phyloP scores from a whole-genome alignment of 2,329 filamentous ascomycete species.

The Domatiomyces catenatus region DNA sequence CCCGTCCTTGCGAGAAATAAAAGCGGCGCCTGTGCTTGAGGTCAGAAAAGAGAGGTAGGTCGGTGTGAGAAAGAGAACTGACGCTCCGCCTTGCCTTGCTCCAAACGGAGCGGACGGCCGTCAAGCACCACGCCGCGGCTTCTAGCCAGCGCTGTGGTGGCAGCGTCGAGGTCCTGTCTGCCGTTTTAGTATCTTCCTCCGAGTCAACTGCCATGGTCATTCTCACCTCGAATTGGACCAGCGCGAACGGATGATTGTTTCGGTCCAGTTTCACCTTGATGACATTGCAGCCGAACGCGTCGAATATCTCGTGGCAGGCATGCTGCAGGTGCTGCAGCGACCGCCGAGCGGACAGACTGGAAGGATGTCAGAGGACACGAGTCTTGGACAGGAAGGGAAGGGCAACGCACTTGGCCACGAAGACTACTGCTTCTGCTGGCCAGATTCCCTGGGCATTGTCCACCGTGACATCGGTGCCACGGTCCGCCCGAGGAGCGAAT shows the following conservation, averaged over 20 bases:
- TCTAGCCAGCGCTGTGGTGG: constrained; percentile 16
- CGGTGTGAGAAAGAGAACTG: constrained; percentile 7
- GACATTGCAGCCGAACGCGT: constrained; percentile 22
- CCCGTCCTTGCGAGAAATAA: constrained; percentile 11
- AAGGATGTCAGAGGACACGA: not conserved
- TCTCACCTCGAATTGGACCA: constrained; percentile 26
- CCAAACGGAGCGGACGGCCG: constrained; percentile 14
- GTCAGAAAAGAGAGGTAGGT: constrained; percentile 1
- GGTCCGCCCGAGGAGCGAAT: constrained; percentile 14
- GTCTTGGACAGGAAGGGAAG: not conserved
- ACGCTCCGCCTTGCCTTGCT: constrained; percentile 15
- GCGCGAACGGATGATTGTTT: constrained; percentile 23
- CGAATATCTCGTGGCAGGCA: constrained; percentile 20
- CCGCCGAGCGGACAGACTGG: constrained; percentile 19
- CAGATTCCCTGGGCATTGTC: constrained; percentile 25
- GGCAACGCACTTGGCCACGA: constrained; percentile 25
- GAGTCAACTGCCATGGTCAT: not conserved
- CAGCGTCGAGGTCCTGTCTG: constrained; percentile 19
- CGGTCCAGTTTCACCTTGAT: constrained; percentile 24
- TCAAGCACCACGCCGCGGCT: constrained; percentile 9
- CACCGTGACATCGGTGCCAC: constrained; percentile 18
- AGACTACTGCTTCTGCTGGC: constrained; percentile 24
- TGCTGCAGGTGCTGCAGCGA: constrained; percentile 19
- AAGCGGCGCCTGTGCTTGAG: constrained; percentile 10
- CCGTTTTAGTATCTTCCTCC: constrained; percentile 3